Evolutionary conservation across 2,329 filamentous ascomycete genomes (phyloP).

Genomic region (Nemania serpens): DNA sequence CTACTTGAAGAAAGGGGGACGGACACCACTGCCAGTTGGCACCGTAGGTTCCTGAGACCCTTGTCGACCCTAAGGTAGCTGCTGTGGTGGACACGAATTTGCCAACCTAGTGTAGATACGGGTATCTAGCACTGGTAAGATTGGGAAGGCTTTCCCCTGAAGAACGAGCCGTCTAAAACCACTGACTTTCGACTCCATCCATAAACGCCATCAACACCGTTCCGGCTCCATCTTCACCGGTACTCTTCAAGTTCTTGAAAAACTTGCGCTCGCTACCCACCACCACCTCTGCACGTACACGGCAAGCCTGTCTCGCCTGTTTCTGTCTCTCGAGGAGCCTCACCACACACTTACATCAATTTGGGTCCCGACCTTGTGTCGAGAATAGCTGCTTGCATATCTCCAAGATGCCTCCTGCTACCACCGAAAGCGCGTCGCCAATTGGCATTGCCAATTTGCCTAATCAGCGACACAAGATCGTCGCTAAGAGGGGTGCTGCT

Average conservation of each 20-base stretch:
- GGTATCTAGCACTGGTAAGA: conserved; percentile 38
- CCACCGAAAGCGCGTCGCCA: conserved; percentile 43
- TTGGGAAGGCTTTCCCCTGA: conserved; percentile 44
- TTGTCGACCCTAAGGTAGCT: conserved; percentile 20
- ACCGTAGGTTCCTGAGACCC: conserved; percentile 15
- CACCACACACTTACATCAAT: conserved; percentile 11
- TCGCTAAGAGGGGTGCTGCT: conserved; percentile 85
- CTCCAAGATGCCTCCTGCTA: conserved; percentile 56
- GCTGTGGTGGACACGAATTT: conserved; percentile 41
- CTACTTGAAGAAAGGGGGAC: background rate
- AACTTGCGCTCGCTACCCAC: conserved; percentile 7
- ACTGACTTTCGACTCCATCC: conserved; percentile 34
- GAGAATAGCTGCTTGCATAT: conserved; percentile 14
- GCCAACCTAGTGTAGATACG: conserved; percentile 34
- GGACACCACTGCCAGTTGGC: conserved; percentile 30
- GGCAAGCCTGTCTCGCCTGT: background rate
- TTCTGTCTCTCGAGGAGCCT: conserved; percentile 19
- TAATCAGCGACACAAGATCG: conserved; percentile 77
- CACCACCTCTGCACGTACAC: conserved; percentile 1
- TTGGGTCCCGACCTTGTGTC: conserved; percentile 24
- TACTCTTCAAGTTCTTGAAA: conserved; percentile 15
- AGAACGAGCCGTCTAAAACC: conserved; percentile 38
- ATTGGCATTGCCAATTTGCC: conserved; percentile 75
- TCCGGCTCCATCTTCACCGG: conserved; percentile 27
- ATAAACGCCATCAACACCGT: conserved; percentile 36